Evolutionary conservation across 148 eudicot species (phyloP), one percentile per base, ranked within the genome.

Genomic region (Agrostemma githago): DNA sequence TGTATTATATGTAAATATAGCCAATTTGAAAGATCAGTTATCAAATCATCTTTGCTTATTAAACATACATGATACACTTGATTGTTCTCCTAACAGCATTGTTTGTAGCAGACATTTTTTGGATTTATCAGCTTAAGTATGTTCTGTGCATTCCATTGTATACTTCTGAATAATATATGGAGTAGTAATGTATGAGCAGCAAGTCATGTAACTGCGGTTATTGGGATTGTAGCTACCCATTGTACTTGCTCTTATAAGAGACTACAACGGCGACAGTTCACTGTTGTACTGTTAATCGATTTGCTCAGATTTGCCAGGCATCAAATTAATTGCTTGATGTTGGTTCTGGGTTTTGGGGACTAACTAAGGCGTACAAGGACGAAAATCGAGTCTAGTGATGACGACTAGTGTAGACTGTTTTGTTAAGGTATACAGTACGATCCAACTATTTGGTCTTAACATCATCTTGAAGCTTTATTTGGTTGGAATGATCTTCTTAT

Each of bases 1-100:
- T 65, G 70, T 72, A 54, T 63, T 16, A 77, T 68, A 66, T 66
- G 57, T 61, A 60, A 68, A 40, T 5, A 39, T 73, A 26, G 34
- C 58, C 38, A 26, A 5, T 68, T 40, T 61, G 53, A 54, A 38
- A 58, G 66, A 65, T 42, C 63, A 34, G 41, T 14, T 58, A 8
- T 58, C 44, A 46, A 70, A n/a, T 21, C 20, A 73, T 66, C 76
- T 57, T 66, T 43, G 16, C 72, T 57, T 72, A 48, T 48, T 8
- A 48, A 12, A 62, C 61, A 15, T 62, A 16, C 43, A 39, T 8
- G 48, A 15, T 62, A 16, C 43, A 39, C 4, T 34, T 60, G 26
- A 43, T 58, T 68, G 16, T 68, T 57, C 61, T 46, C 51, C 7
- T 58, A 20, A 39, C 40, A 74, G 61, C 61, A 51, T 70, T 53